Evolutionary conservation across 495 filamentous ascomycete species (phyloP).

Genomic region (Xylaria castorea): DNA sequence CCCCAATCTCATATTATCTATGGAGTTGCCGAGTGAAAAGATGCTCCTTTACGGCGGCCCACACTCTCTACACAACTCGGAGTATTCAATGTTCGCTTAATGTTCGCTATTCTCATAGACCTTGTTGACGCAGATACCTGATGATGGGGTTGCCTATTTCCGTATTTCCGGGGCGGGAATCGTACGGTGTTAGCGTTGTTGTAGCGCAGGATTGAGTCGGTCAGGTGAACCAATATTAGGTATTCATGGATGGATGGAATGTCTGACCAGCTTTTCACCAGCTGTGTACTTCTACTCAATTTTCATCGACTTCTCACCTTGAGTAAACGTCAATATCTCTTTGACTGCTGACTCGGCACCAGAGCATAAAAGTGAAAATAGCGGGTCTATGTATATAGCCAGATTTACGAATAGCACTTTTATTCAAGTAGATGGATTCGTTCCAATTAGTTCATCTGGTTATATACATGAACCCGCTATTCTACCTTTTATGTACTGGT

Average conservation of each 20-base stretch:
- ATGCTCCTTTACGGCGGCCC: not conserved
- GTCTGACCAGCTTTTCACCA: not conserved
- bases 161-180: not conserved
- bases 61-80: not conserved
- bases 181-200: not conserved
- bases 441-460: no score
- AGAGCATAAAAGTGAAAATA: no score
- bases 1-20: no score
- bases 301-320: not conserved
- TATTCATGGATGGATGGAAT: not conserved
- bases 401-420: no score
- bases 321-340: not conserved
- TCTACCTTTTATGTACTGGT: no score
- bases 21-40: not conserved
- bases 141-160: not conserved
- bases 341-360: no score
- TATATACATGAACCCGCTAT: no score
- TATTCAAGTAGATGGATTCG: no score
- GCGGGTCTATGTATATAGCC: no score
- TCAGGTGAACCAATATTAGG: not conserved
- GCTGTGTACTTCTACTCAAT: not conserved
- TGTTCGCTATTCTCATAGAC: not conserved
- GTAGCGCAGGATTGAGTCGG: not conserved
- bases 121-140: not conserved
- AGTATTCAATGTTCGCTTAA: no score